A percentile compares a stretch with the other conserved stretches of the same genome.
phyloP scores from a whole-genome alignment of 441 rosid species.

The Euphorbia corollata region DNA sequence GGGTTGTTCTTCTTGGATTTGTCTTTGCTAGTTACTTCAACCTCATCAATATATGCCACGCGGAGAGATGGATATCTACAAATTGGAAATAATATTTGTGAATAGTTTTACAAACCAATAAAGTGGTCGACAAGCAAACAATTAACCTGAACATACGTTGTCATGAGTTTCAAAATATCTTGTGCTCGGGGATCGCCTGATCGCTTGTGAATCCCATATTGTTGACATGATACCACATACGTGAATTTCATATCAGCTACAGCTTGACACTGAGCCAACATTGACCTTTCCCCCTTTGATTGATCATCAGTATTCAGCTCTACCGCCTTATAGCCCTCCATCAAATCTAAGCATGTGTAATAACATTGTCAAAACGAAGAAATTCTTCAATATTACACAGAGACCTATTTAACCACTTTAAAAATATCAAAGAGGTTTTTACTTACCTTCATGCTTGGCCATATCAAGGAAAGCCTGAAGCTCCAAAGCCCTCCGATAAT shows the following conservation, averaged over 20 bases:
- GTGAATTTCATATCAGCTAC: slow-evolving; percentile 98
- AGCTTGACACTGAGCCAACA: slow-evolving; percentile 90
- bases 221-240: slow-evolving; percentile 95
- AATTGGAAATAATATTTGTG: slow-evolving; percentile 15
- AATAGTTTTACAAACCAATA: slow-evolving; percentile 10
- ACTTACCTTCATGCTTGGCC: slow-evolving; percentile 88
- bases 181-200: slow-evolving; percentile 82
- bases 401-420: slow-evolving; percentile 1
- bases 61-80: slow-evolving; percentile 94
- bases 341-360: slow-evolving; percentile 52
- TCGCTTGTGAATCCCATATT: slow-evolving; percentile 87
- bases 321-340: slow-evolving; percentile 96
- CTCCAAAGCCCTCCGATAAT: slow-evolving; percentile 93
- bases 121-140: neutral
- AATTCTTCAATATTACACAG: neutral
- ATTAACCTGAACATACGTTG: slow-evolving; percentile 36
- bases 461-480: slow-evolving; percentile 99
- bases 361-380: slow-evolving; percentile 10
- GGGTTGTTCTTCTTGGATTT: slow-evolving; percentile 56
- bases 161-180: slow-evolving; percentile 90
- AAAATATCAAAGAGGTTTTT: slow-evolving; percentile 16
- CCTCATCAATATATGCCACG: slow-evolving; percentile 97
- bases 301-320: slow-evolving; percentile 65
- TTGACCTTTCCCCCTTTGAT: slow-evolving; percentile 67
- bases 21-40: slow-evolving; percentile 81